A percentile compares a stretch with the other conserved stretches of the same genome.
Evolutionary conservation across 306 rosid genomes (phyloP).

Genomic region (Vachellia pachyceras): DNA sequence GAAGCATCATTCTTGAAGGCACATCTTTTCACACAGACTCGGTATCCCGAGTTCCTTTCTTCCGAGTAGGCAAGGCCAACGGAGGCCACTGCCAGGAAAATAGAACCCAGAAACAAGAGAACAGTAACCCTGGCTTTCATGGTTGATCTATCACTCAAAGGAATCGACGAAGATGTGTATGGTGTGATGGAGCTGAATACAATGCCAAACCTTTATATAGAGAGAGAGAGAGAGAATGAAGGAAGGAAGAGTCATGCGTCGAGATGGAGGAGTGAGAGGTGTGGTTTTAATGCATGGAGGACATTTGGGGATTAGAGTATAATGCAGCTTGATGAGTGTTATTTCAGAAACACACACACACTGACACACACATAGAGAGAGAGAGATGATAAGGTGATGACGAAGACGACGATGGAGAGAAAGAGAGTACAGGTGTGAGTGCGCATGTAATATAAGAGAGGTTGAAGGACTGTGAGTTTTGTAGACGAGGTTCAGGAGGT

Average conservation of each 20-base stretch:
- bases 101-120: slow-evolving; percentile 34
- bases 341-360: not conserved
- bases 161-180: no score
- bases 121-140: slow-evolving; percentile 27
- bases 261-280: not conserved
- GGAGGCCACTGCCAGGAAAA: slow-evolving; percentile 34
- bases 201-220: no score
- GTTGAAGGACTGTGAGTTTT: not conserved
- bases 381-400: no score
- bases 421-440: slow-evolving; percentile 11
- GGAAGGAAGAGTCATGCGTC: no score
- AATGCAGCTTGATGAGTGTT: slow-evolving; percentile 49
- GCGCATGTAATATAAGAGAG: slow-evolving; percentile 20
- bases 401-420: not conserved
- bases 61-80: not conserved
- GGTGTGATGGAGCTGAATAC: no score
- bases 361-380: no score
- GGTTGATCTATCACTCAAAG: no score
- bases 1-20: not conserved
- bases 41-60: not conserved
- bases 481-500: no score
- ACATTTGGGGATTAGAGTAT: not conserved
- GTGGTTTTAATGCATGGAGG: not conserved
- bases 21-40: slow-evolving; percentile 21
- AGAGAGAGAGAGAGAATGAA: no score